Percentiles rank a stretch among this genome's conserved stretches.
Evolutionary conservation across 345 rosid genomes (phyloP).

Genomic region (Hibiscus mutabilis): DNA sequence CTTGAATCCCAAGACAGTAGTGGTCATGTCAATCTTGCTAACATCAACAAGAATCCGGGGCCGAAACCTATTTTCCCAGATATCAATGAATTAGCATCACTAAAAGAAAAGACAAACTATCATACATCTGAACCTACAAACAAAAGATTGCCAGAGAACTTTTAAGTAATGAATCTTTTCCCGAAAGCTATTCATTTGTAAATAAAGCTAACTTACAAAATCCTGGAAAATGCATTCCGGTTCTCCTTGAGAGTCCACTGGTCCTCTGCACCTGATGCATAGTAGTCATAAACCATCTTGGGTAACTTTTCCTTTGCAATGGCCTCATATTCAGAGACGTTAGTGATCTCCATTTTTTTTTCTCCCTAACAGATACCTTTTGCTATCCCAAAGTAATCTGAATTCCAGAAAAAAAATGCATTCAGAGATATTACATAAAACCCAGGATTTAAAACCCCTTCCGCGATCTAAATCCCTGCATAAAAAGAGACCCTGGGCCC

Average conservation of each 20-base stretch:
- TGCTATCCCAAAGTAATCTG: slow-evolving; percentile 5
- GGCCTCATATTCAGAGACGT: slow-evolving; percentile 75
- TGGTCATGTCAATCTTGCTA: slow-evolving; percentile 67
- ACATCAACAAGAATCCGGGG: slow-evolving; percentile 90
- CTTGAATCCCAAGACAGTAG: slow-evolving; percentile 76
- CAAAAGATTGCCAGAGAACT: background rate
- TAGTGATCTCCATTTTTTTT: slow-evolving; percentile 66
- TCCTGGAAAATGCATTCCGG: slow-evolving; percentile 76
- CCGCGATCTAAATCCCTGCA: background rate
- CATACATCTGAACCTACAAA: background rate
- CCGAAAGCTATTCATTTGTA: background rate
- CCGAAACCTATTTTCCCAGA: slow-evolving; percentile 51
- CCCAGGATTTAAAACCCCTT: too few relatives aligned
- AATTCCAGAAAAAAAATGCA: background rate
- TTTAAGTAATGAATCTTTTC: background rate
- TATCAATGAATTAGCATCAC: background rate
- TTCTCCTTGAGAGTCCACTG: slow-evolving; percentile 91
- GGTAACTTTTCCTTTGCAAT: slow-evolving; percentile 86
- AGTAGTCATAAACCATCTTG: slow-evolving; percentile 90
- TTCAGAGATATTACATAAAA: background rate
- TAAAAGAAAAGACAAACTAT: background rate
- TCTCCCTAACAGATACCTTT: background rate
- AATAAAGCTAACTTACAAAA: slow-evolving; percentile 42
- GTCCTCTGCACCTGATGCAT: slow-evolving; percentile 94
- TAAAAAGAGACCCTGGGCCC: background rate